phyloP scores from a whole-genome alignment of 2,329 filamentous ascomycete species.

The Penicillium polonicum region DNA sequence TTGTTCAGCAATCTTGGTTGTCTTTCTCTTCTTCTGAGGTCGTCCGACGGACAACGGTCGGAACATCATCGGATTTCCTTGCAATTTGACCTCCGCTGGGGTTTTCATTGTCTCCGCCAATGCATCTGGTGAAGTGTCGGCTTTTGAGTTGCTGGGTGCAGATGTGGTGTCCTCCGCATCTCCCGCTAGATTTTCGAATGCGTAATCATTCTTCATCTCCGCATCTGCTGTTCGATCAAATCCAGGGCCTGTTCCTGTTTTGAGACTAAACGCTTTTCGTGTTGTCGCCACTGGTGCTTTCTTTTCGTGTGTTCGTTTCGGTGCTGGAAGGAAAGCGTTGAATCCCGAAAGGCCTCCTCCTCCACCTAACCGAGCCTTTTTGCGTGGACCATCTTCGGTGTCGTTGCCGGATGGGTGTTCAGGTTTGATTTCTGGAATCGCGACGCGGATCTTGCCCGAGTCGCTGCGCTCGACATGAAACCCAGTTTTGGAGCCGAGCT shows the following conservation, averaged over 20 bases:
- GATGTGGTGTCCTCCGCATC: constrained; percentile 31
- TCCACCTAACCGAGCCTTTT: constrained; percentile 66
- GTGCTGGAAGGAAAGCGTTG: constrained; percentile 81
- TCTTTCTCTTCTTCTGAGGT: constrained; percentile 69
- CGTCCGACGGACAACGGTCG: constrained; percentile 81
- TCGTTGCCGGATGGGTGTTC: constrained; percentile 35
- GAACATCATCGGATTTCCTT: constrained; percentile 82
- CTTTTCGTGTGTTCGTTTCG: constrained; percentile 57
- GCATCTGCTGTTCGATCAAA: constrained; percentile 65
- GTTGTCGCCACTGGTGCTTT: constrained; percentile 42
- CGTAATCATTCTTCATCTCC: constrained; percentile 34
- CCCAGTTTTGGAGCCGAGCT: constrained; percentile 47
- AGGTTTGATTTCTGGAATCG: constrained; percentile 59
- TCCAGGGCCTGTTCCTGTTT: constrained; percentile 78
- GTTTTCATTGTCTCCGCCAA: constrained; percentile 13
- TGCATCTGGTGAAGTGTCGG: constrained; percentile 8
- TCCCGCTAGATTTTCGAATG: constrained; percentile 33
- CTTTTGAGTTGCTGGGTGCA: constrained; percentile 25
- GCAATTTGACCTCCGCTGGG: constrained; percentile 49
- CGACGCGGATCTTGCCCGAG: constrained; percentile 80
- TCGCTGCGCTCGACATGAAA: constrained; percentile 80
- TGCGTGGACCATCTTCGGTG: constrained; percentile 59
- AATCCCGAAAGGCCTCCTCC: constrained; percentile 74
- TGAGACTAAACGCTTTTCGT: constrained; percentile 66
- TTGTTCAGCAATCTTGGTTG: constrained; percentile 29